Percentiles rank a stretch among this genome's conserved stretches.
These are phyloP conservation scores for Cladosporium sp. DNA, from an alignment of 2,329 filamentous ascomycete genomes.

Conservation along the genomic window DNA sequence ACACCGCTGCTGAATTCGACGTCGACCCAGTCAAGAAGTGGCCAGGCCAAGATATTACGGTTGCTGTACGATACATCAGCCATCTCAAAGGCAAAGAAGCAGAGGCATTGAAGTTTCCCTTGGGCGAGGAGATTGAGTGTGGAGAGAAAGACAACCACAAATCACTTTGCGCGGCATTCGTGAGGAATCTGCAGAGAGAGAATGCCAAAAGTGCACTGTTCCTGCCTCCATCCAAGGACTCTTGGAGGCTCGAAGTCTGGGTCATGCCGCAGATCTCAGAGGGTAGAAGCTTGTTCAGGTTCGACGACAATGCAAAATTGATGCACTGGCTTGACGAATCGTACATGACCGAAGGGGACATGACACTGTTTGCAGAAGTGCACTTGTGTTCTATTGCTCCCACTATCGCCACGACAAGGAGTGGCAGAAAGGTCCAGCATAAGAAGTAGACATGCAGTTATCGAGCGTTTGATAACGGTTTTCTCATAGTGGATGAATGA, in stretches of 20 bases:
- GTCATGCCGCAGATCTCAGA: neutral
- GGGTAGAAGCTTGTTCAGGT: neutral
- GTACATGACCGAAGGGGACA: neutral
- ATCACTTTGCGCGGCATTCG: neutral
- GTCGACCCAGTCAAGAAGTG: neutral
- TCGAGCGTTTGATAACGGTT: neutral
- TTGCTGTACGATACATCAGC: neutral
- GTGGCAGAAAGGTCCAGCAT: neutral
- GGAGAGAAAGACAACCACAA: neutral
- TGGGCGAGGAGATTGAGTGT: neutral
- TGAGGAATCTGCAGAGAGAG: neutral
- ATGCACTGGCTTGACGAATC: neutral
- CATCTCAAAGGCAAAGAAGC: neutral
- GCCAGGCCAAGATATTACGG: neutral
- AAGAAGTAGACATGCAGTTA: neutral
- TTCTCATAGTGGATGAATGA: neutral
- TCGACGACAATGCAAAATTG: neutral
- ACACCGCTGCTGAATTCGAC: neutral
- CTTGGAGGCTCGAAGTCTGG: neutral
- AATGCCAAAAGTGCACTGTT: neutral
- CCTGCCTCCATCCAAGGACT: too few species aligned
- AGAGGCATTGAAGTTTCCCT: neutral
- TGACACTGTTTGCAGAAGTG: neutral
- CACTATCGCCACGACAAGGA: neutral
- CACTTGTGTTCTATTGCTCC: neutral